Evolutionary conservation across 2,329 filamentous ascomycete genomes (phyloP).

Genomic region (Ophiobolus disseminans): DNA sequence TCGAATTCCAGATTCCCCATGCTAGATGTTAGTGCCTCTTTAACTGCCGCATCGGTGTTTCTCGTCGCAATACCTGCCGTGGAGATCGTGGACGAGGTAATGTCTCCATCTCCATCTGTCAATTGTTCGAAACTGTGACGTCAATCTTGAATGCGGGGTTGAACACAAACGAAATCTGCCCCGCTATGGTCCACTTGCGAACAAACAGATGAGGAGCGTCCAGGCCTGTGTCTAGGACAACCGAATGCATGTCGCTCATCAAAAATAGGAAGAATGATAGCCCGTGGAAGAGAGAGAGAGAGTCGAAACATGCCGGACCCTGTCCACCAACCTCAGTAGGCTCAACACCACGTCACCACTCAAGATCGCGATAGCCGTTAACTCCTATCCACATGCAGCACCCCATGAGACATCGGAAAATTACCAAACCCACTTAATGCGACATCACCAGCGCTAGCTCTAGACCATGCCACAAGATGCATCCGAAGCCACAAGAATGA

Average conservation of each 20-base stretch:
- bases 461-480: background rate
- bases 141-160: background rate
- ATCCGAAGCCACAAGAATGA: slow-evolving; percentile 1
- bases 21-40: slow-evolving; percentile 25
- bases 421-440: background rate
- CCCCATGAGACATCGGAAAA: no score
- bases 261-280: no score
- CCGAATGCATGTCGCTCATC: no score
- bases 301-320: no score
- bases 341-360: no score
- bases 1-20: slow-evolving; percentile 31
- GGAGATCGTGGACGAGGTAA: background rate
- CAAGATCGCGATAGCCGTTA: background rate
- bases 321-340: no score
- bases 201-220: no score
- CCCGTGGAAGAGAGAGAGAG: no score
- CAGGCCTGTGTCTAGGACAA: no score
- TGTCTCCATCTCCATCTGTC: background rate
- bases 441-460: background rate
- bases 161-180: background rate
- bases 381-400: no score
- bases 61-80: slow-evolving; percentile 6
- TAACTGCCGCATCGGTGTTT: background rate
- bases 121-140: background rate
- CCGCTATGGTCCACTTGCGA: background rate